Evolutionary conservation across 345 rosid species (phyloP), one percentile per base, ranked within the genome.

Genomic region (Punica granatum): DNA sequence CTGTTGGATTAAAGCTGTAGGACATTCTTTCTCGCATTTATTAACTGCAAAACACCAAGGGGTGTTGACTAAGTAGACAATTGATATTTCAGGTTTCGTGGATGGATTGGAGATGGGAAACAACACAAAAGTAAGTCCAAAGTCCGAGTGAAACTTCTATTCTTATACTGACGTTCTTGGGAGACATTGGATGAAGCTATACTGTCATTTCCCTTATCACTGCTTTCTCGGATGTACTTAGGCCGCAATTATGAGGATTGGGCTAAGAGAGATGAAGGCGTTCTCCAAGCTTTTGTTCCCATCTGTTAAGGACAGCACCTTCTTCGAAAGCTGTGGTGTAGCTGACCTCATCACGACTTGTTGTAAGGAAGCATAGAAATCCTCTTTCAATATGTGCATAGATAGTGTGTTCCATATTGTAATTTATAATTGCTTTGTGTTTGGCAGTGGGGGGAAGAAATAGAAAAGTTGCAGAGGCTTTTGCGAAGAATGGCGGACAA

Each of bases 191-290:
- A 3, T 63, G 1, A 10, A 16, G 18, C 10, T 58, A 23, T 43
- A 37, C 44, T 49, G 67, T 35, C 32, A 28, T 46, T 60, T 53
- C 39, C 39, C 37, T 67, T 56, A 67, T 31, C 60, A 33, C 31
- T 18, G 67, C 2, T 78, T 69, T 48, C 12, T 37, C 58, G 48
- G 60, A 66, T 67, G 59, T 67, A n/a, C 9, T 37, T 70, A 91
- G 99, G 99, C 99, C 64, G 99, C 99, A 32, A 85, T 94, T 66
- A 89, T 91, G 96, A 86, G 95, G 85, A 91, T 94, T 70, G 99
- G 99, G 67, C 77, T 91, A 32, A 78, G 88, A 87, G 99, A 94
- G 79, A 94, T 94, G 97, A 91, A 72, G 81, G 87, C 84, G 43
- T 86, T 94, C 35, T 94, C 95, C 41, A 88, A 91, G 84, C 82